Base-by-base conservation (phyloP, 139 green algal species). In the Coccomyxa sp. region DNA sequence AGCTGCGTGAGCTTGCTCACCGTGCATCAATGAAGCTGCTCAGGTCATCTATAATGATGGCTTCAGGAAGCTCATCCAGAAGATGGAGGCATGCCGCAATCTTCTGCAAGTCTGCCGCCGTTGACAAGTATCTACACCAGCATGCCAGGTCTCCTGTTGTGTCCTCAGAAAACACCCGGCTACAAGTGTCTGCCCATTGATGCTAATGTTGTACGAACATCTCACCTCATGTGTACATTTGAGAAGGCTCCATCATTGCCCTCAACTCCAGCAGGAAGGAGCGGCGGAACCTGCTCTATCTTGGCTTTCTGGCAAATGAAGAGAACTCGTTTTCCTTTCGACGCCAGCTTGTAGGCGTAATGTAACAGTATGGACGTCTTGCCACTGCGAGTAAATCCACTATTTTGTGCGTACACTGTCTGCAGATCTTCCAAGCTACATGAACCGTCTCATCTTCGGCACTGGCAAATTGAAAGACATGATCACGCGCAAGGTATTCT, bases 301-400 rank as follows among this genome's bases (percentile, higher is more conserved):
- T 77, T 77, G 23, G 71, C 71, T 16, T 38, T 31, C 71, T 77
- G 25, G 27, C 21, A 77, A 18, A 77, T 32, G 21, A 77, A 32
- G 14, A 45, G 14, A 0, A 77, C 71, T 38, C 14, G 17, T 31
- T 77, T 77, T 31, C 71, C 71, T 18, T 15, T 38, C 14, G 12
- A 18, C 23, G 71, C 71, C 21, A 51, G 3, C 3, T n/a, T 77
- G 71, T 77, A 38, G 28, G 71, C 71, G 31, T 38, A 32, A 32
- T 77, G 71, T 25, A 77, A 77, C 1, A 77, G 71, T 31, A 32
- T 77, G 14, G 71, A 77, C 16, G 71, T 77, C 71, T 77, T 77
- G 23, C 71, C 71, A 38, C 71, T 77, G 71, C 71, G 27, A 31
- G 21, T 18, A 9, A 77, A 38, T 1, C 0, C 71, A 77, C 25